phyloP scores from a whole-genome alignment of 352 stramenopile genomes.

The Aphanomyces cochlioides region DNA sequence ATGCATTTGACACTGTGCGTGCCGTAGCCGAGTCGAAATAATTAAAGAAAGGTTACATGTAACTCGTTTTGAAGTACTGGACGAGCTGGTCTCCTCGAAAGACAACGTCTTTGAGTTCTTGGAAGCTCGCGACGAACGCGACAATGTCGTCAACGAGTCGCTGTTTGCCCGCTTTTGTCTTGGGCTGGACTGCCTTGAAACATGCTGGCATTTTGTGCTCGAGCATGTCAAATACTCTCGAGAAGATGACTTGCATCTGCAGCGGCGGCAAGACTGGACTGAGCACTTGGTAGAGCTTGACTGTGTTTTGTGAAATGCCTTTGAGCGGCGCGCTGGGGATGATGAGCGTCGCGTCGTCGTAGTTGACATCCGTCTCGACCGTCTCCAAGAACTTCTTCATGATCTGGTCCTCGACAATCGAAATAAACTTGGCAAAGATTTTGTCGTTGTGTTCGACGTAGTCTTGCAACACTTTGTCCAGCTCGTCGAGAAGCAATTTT shows the following conservation, averaged over 20 bases:
- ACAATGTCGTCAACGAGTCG: conserved; percentile 72
- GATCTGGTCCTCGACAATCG: conserved; percentile 95
- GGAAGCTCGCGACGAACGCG: conserved; percentile 70
- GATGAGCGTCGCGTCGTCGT: conserved; percentile 53
- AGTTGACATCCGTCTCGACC: conserved; percentile 66
- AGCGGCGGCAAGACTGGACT: conserved; percentile 88
- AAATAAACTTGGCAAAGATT: conserved; percentile 97
- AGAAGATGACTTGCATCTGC: conserved; percentile 95
- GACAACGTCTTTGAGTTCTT: conserved; percentile 54
- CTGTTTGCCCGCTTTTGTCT: conserved; percentile 59
- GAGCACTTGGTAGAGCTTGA: conserved; percentile 94
- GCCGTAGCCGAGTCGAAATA: conserved; percentile 49
- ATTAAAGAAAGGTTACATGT: conserved; percentile 11
- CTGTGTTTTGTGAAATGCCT: conserved; percentile 92
- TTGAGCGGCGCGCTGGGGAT: conserved; percentile 83
- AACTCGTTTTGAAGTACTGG: conserved; percentile 1
- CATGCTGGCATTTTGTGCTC: conserved; percentile 84
- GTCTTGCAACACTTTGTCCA: conserved; percentile 94
- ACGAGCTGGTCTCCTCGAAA: not conserved
- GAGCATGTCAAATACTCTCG: conserved; percentile 85
- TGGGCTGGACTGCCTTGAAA: conserved; percentile 81
- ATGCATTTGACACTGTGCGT: conserved; percentile 77
- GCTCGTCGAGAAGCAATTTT: conserved; percentile 93
- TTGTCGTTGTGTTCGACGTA: conserved; percentile 96
- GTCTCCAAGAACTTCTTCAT: conserved; percentile 90